A percentile compares a stretch with the other conserved stretches of the same genome.
These are phyloP conservation scores for Solanum sparsipilum DNA, from an alignment of 257 asterid genomes.

Conservation along the genomic window DNA sequence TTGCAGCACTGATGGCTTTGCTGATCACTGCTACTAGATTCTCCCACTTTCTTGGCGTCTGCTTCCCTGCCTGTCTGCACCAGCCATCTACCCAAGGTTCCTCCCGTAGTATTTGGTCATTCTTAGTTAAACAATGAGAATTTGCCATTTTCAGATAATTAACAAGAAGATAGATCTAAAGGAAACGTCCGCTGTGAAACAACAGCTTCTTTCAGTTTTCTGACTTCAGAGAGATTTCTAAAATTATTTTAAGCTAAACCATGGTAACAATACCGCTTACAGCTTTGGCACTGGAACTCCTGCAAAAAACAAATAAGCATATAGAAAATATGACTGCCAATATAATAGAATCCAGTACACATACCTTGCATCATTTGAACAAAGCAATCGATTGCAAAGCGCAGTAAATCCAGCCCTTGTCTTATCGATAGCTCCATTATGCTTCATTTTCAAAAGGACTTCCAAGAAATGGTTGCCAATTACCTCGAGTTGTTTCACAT, in stretches of 20 bases:
- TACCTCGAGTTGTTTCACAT: constrained; percentile 77
- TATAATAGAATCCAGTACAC: neutral
- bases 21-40: neutral
- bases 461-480: constrained; percentile 91
- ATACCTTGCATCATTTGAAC: constrained; percentile 87
- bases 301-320: neutral
- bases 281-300: neutral
- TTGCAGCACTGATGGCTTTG: neutral
- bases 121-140: neutral
- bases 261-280: neutral
- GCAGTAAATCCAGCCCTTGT: constrained; percentile 99
- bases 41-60: neutral
- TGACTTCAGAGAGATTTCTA: neutral
- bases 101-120: neutral
- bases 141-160: neutral
- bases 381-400: constrained; percentile 90
- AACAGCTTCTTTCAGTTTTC: neutral
- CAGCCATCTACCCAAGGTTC: neutral
- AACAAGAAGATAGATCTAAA: neutral
- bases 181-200: neutral
- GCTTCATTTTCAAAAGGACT: constrained; percentile 96
- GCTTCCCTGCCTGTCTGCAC: neutral
- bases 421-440: constrained; percentile 94
- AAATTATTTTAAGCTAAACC: neutral
- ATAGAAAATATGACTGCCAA: neutral